Evolutionary conservation across 805 yeast species (phyloP).

Genomic region (Sugiyamaella chiloensis): DNA sequence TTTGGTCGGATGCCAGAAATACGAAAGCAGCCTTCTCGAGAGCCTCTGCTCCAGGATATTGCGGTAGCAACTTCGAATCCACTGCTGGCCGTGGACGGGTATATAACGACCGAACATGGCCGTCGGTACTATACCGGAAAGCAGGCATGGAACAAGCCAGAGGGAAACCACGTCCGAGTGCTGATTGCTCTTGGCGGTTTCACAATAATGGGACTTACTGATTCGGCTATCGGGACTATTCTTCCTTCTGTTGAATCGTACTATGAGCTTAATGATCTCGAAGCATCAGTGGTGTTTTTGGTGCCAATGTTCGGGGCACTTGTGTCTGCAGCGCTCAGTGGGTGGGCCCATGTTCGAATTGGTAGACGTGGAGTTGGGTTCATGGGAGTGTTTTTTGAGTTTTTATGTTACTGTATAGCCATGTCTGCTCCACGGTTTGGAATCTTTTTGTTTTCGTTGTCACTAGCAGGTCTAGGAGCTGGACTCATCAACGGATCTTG

Average conservation of each 20-base stretch:
- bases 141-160: slow-evolving; percentile 20
- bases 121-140: slow-evolving; percentile 3
- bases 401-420: slow-evolving; percentile 38
- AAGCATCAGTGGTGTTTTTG: slow-evolving; percentile 48
- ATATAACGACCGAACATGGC: slow-evolving; percentile 1
- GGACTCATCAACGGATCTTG: slow-evolving; percentile 56
- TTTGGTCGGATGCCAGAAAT: too few species aligned
- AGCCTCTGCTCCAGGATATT: slow-evolving; percentile 2
- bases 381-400: slow-evolving; percentile 37
- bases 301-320: slow-evolving; percentile 55
- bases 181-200: slow-evolving; percentile 32
- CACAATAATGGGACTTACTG: slow-evolving; percentile 52
- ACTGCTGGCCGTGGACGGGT: background rate
- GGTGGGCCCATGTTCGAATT: slow-evolving; percentile 37
- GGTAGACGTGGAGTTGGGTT: slow-evolving; percentile 50
- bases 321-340: slow-evolving; percentile 48
- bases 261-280: slow-evolving; percentile 48
- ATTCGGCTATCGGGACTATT: slow-evolving; percentile 61
- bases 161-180: slow-evolving; percentile 15
- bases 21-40: background rate
- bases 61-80: slow-evolving; percentile 2
- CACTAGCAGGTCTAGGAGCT: slow-evolving; percentile 49
- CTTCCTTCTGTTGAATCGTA: slow-evolving; percentile 51
- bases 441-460: slow-evolving; percentile 39
- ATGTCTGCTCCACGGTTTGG: slow-evolving; percentile 41